Evolutionary conservation across 2,329 filamentous ascomycete genomes (phyloP).

Genomic region (Aspergillus luchuensis): DNA sequence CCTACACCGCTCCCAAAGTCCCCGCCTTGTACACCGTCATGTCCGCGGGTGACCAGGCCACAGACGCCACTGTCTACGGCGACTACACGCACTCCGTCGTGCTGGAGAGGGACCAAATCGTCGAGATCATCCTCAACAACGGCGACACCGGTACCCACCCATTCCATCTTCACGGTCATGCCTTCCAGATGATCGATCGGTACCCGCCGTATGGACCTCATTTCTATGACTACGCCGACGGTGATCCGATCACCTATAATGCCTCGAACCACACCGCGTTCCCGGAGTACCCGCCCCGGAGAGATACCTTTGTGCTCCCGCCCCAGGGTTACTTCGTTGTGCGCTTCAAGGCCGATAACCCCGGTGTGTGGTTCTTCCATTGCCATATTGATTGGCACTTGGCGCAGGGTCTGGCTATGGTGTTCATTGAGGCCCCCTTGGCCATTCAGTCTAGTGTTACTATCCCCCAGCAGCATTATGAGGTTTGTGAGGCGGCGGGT

Average conservation of each 20-base stretch:
- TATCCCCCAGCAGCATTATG: conserved; percentile 64
- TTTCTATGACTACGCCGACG: conserved; percentile 51
- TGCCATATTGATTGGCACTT: conserved; percentile 83
- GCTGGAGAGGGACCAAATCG: conserved; percentile 41
- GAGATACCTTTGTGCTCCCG: conserved; percentile 68
- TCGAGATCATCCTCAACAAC: conserved; percentile 50
- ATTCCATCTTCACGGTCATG: conserved; percentile 57
- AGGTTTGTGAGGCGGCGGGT: conserved; percentile 57
- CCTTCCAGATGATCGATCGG: conserved; percentile 69
- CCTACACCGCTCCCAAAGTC: conserved; percentile 28
- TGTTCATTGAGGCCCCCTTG: conserved; percentile 64
- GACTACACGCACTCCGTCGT: conserved; percentile 59
- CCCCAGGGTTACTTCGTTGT: conserved; percentile 70
- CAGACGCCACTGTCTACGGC: conserved; percentile 65
- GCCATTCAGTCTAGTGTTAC: conserved; percentile 62
- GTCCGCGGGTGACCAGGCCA: conserved; percentile 44
- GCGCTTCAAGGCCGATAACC: conserved; percentile 48
- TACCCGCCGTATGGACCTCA: conserved; percentile 59
- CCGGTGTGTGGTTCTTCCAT: conserved; percentile 70
- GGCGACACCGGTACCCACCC: conserved; percentile 48
- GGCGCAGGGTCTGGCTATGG: conserved; percentile 65
- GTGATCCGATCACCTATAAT: conserved; percentile 33
- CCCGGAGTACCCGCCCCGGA: conserved; percentile 61
- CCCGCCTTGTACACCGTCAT: conserved; percentile 32
- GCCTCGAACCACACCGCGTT: conserved; percentile 42